A percentile compares a stretch with the other conserved stretches of the same genome.
These are phyloP conservation scores for Bretziella fagacearum DNA, from an alignment of 2,329 filamentous ascomycete genomes.

Conservation along the genomic window DNA sequence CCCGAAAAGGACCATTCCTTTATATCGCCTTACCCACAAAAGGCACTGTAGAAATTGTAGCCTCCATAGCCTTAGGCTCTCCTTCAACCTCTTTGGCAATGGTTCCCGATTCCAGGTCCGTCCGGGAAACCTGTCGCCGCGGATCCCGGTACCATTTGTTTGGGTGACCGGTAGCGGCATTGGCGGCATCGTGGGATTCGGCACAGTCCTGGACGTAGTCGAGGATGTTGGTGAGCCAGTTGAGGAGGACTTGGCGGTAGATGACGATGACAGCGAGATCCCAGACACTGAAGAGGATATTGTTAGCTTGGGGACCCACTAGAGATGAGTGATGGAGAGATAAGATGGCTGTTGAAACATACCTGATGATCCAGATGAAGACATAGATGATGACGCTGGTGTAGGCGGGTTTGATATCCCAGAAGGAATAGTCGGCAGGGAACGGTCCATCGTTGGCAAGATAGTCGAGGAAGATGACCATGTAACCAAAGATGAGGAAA, in stretches of 20 bases:
- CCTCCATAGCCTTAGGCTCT: neutral
- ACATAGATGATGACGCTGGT: slow-evolving; percentile 22
- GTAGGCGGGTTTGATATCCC: slow-evolving; percentile 20
- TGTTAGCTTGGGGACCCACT: neutral
- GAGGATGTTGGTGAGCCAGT: slow-evolving; percentile 7
- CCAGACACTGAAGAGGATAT: slow-evolving; percentile 13
- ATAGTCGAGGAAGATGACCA: slow-evolving; percentile 24
- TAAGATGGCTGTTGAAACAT: slow-evolving; percentile 14
- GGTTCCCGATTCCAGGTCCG: neutral
- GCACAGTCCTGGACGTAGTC: neutral
- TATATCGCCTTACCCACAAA: slow-evolving; percentile 11
- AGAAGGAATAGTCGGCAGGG: slow-evolving; percentile 23
- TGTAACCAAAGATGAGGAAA: slow-evolving; percentile 21
- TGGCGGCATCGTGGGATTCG: neutral
- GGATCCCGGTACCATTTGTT: slow-evolving; percentile 6
- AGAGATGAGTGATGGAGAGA: neutral
- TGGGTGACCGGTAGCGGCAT: neutral
- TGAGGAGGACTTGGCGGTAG: slow-evolving; percentile 8
- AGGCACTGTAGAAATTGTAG: neutral
- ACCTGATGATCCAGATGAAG: slow-evolving; percentile 24
- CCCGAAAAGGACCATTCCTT: neutral
- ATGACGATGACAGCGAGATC: slow-evolving; percentile 14
- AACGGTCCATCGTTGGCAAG: slow-evolving; percentile 23
- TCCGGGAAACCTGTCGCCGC: neutral
- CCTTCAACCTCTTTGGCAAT: slow-evolving; percentile 2